Base-by-base conservation (phyloP, 108 stramenopile genomes). In the Fistulifera pelliculosa region DNA sequence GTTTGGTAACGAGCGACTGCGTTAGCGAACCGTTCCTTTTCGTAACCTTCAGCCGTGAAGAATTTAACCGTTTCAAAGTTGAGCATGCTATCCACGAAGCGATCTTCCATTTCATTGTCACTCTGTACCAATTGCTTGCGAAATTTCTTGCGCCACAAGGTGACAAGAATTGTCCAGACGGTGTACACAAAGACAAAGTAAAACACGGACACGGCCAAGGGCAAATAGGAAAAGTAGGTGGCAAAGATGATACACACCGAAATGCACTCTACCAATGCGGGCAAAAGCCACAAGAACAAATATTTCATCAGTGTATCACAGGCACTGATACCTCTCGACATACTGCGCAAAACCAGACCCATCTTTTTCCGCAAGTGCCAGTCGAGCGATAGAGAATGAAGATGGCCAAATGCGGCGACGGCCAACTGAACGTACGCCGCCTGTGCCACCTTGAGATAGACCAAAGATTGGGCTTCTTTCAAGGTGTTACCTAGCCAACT, bases 11-110 rank as follows among this genome's bases (percentile, higher is more conserved):
- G 68, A 27, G 62, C 47, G 15, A 97, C 90, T 42, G 79, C 64
- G 13, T 72, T 73, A 41, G 68, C 71, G 48, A 89, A 96, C 43
- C 86, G 66, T 24, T 70, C 60, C n/a, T 71, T 65, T 58, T 98
- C 97, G 48, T 77, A 96, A 26, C 65, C 63, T 74, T 99, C 98
- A 11, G 81, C 87, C 5, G 94, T 95, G 54, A 99, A 99, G 53
- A 90, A 92, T 56, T 99, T 99, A 38, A 99, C 98, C 14, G 94
- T 94, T 66, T 99, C 98, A 59, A 93, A 96, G 67, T 99, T 97
- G 42, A 95, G 56, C 42, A 99, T 62, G 8, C 75, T 76, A 55
- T 99, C 98, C 0, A 92, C 94, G 41, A 80, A 87, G 16, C 70
- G 72, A 56, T 96, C 94, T 62, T 96, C 93, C 72, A 75, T 94